These are phyloP conservation scores for Stylosanthes scabra DNA, from an alignment of 331 rosid genomes.

Conservation along the genomic window DNA sequence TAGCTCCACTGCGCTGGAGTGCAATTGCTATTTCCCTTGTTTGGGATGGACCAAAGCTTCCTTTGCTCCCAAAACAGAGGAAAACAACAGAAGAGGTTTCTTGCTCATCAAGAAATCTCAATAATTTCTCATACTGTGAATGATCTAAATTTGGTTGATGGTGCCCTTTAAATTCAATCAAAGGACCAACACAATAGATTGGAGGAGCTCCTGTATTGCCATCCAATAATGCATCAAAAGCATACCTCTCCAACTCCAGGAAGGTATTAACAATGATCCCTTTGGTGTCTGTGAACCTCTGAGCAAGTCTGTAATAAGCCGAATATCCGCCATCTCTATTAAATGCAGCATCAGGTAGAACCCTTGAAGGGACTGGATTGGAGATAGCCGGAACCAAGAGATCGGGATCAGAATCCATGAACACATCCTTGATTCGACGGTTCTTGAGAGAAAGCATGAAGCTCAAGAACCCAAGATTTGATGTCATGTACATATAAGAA, in stretches of 20 bases:
- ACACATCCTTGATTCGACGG: constrained; percentile 38
- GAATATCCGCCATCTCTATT: constrained; percentile 49
- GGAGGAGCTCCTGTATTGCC: constrained; percentile 43
- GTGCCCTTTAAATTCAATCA: constrained; percentile 49
- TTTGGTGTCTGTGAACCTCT: constrained; percentile 42
- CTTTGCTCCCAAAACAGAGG: constrained; percentile 78
- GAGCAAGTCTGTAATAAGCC: constrained; percentile 37
- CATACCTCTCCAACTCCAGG: constrained; percentile 50
- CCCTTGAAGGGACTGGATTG: constrained; percentile 39
- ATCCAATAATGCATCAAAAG: constrained; percentile 38
- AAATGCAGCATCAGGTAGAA: constrained; percentile 42
- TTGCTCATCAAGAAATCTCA: constrained; percentile 67
- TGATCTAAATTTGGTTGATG: constrained; percentile 46
- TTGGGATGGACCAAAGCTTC: constrained; percentile 61
- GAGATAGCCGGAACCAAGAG: constrained; percentile 43
- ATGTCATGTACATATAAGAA: constrained; percentile 47
- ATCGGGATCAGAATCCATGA: constrained; percentile 39
- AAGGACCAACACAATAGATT: constrained; percentile 66
- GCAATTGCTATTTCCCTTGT: constrained; percentile 65
- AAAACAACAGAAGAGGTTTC: constrained; percentile 55
- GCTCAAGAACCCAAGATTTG: constrained; percentile 47
- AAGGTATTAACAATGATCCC: constrained; percentile 63
- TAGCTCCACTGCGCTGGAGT: constrained; percentile 53
- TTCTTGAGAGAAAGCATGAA: constrained; percentile 37
- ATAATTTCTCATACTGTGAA: constrained; percentile 45